Conservation (phyloP, 306 rosid species). For the Malus domestica region DNA sequence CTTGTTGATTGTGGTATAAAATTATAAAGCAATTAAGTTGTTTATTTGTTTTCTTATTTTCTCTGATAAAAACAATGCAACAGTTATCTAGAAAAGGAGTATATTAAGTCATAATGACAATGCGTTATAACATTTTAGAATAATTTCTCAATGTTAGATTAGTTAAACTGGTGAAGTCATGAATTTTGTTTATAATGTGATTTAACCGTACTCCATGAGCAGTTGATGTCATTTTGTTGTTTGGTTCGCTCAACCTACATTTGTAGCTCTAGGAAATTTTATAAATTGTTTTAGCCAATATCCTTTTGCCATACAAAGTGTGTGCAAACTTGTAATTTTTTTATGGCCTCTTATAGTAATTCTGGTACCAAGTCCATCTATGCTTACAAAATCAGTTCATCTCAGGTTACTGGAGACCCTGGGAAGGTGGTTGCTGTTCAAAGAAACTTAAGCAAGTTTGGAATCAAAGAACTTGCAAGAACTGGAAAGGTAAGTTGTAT, state of each 20-base stretch:
- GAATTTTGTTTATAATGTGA: neutral
- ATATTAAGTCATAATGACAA: neutral
- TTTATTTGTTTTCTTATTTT: neutral
- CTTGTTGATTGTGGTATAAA: neutral
- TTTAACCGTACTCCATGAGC: neutral
- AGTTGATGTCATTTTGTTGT: neutral
- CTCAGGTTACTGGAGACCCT: conserved; percentile 60
- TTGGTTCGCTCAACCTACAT: neutral
- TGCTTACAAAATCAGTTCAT: neutral
- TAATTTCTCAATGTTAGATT: neutral
- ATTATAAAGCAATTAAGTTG: neutral
- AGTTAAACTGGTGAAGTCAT: neutral
- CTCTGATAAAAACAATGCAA: neutral
- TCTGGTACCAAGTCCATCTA: neutral
- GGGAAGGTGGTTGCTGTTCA: conserved; percentile 50
- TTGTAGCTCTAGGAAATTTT: neutral
- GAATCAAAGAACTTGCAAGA: conserved; percentile 50
- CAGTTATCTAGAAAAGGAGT: neutral
- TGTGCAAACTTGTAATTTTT: neutral
- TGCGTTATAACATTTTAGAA: neutral
- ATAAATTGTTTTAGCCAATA: neutral
- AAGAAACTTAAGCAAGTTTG: conserved; percentile 47
- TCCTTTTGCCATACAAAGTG: neutral
- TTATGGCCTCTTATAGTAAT: neutral
- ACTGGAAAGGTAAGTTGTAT: conserved; percentile 42